A percentile compares a stretch with the other conserved stretches of the same genome.
phyloP scores from a whole-genome alignment of 495 filamentous ascomycete genomes.

The Annulohypoxylon maeteangense region DNA sequence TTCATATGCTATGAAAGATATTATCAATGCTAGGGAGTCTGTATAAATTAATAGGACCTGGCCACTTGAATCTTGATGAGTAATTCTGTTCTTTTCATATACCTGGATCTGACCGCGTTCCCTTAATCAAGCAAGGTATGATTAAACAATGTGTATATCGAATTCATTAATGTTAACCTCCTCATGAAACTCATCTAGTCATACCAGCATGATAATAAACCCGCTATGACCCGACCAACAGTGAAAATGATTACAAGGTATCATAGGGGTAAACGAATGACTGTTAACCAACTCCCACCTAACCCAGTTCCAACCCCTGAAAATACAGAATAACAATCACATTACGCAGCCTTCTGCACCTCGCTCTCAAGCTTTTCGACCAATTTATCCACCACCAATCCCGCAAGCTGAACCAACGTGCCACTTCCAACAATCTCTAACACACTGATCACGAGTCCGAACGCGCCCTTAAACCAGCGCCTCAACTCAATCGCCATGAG shows the following conservation, averaged over 20 bases:
- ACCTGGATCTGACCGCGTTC: background rate
- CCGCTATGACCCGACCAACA: background rate
- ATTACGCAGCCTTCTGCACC: conserved; percentile 13
- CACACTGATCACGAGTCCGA: conserved; percentile 48
- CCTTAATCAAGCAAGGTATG: background rate
- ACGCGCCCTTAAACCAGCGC: conserved; percentile 45
- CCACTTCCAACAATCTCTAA: conserved; percentile 54
- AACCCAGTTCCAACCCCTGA: background rate
- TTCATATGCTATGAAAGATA: background rate
- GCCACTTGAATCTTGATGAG: background rate
- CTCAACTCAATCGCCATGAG: conserved; percentile 55
- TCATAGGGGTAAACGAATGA: conserved; percentile 3
- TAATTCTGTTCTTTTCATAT: background rate
- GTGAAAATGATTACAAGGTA: background rate
- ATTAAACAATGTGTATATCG: background rate
- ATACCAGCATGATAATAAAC: background rate
- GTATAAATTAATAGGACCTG: background rate
- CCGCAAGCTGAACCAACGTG: conserved; percentile 44
- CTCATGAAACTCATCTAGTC: background rate
- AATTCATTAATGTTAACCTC: background rate
- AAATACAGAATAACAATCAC: background rate
- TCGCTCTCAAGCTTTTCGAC: conserved; percentile 31
- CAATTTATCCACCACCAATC: conserved; percentile 37
- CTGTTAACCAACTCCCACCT: background rate
- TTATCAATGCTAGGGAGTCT: background rate